Evolutionary conservation across 495 filamentous ascomycete species (phyloP), one percentile per base, ranked within the genome.

Genomic region (Aspergillus diversus): DNA sequence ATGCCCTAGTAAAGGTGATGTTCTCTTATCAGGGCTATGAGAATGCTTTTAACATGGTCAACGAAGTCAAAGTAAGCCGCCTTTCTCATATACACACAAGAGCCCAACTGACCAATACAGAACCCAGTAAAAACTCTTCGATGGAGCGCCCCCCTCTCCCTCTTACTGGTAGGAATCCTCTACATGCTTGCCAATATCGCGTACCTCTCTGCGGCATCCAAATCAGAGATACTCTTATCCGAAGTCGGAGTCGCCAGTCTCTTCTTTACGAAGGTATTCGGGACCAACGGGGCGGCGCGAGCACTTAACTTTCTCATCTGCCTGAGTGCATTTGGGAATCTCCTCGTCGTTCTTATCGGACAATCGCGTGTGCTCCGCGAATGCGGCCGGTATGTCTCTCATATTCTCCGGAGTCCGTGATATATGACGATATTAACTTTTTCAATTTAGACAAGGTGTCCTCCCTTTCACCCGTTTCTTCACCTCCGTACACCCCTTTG

Each of bases 31-130:
- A 77, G 0, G 87, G 88, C 0, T 90, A 84, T 54, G 68, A 71
- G 9, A 89, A 89, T 64, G 84, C 87, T 0, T 89, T 89, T 66
- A 84, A 84, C 57, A 75, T 90, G 16, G 84, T 88, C 47, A 88
- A 88, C 60, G 88, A 90, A 71, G 81, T 89, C 60, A 86, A 83
- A 69, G 80, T 83, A 35, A 56, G 73, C 9, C 66, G 68, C 11
- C 68, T 58, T 4, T 63, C 11, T 51, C 13, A 8, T 37, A 43
- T 35, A 60, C 16, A 15, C 31, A 4, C 47, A 27, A 57, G 34
- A 16, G 33, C 35, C 47, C 5, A 55, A 50, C 49, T 46, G 27
- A 46, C 33, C 12, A 8, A 21, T n/a, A 0, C 50, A 80, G 83
- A 85, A 86, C 57, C 85, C 85, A 1, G 72, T 87, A 56, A 87